Conservation (phyloP, 805 yeast genomes). For the Ogataea pini region DNA sequence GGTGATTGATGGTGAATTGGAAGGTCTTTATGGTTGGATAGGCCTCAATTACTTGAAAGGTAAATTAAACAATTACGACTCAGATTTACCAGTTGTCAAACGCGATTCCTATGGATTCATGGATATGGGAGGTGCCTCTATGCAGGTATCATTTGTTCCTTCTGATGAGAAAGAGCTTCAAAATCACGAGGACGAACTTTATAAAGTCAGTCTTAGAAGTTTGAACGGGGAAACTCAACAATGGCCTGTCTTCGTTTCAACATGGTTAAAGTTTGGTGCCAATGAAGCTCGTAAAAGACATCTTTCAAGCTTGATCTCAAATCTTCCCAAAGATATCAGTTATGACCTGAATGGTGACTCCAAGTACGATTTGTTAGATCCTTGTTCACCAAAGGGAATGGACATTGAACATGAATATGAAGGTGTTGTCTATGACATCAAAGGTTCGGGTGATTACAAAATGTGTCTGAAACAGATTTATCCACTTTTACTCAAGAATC, state of each 20-base stretch:
- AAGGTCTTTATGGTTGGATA: constrained; percentile 95
- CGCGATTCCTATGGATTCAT: constrained; percentile 77
- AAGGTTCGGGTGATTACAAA: constrained; percentile 80
- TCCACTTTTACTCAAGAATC: constrained; percentile 73
- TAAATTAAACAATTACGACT: constrained; percentile 51
- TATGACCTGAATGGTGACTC: constrained; percentile 49
- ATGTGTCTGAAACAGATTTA: constrained; percentile 70
- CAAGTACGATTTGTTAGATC: constrained; percentile 58
- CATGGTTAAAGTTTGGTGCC: constrained; percentile 98
- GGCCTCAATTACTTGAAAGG: constrained; percentile 84
- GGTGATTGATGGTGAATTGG: constrained; percentile 91
- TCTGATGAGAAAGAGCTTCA: constrained; percentile 55
- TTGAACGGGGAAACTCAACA: constrained; percentile 68
- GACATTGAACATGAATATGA: constrained; percentile 47
- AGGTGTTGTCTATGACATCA: constrained; percentile 49
- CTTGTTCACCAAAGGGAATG: constrained; percentile 77
- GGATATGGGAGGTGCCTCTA: constrained; percentile 99
- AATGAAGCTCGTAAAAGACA: constrained; percentile 85
- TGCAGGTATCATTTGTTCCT: constrained; percentile 94
- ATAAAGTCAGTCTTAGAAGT: constrained; percentile 62
- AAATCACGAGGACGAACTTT: constrained; percentile 72
- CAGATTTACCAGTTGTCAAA: constrained; percentile 21
- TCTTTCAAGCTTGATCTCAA: constrained; percentile 51
- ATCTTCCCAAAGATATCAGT: constrained; percentile 46
- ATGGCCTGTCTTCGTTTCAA: constrained; percentile 89